Base-by-base conservation (phyloP, 768 basidiomycete species). In the Paxillus ammoniavirescens region DNA sequence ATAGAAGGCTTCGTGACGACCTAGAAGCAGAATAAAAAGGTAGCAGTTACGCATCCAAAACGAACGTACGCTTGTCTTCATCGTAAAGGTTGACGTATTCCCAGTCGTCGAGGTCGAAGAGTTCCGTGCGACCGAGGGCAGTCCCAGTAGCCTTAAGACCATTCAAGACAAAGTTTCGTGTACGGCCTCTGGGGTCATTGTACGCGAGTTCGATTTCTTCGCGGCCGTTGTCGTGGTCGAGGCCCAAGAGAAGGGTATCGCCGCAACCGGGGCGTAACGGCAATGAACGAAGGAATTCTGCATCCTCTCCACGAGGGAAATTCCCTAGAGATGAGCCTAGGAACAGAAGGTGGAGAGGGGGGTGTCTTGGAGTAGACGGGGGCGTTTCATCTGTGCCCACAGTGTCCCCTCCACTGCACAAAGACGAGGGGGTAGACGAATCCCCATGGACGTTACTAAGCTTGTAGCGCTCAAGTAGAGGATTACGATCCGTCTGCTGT, bases 271-370 rank as follows among this genome's bases (percentile, higher is more conserved):
- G 73, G 13, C 87, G 83, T 23, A 98, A 75, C 4, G 94, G 94
- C 28, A 98, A 73, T 2, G 83, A 82, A 7, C 77, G 77, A 47
- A 99, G 80, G 71, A 99, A 98, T 0, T 77, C 70, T 0, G 77
- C 79, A 9, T 87, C 89, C 21, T 80, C 87, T 4, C 75, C 74
- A 10, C 93, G 81, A 5, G 76, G 62, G 68, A 98, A 98, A 74
- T 98, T 98, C 7, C 95, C 97, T 7, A 98, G 66, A 1, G 92
- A 91, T 0, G 91, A 94, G 0, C 96, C 97, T 15, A 98, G 75
- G 75, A 97, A 98, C 56, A 98, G 75, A 49, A 98, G 74, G 64
- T 97, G 94, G 31, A 93, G 69, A 13, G 89, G 86, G 2, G 73
- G 69, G 42, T 73, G 67, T 21, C 77, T 81, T 40, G 79, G 80